Evolutionary conservation across 2,329 filamentous ascomycete genomes (phyloP).

Genomic region (Ilyonectria mors-panacis): DNA sequence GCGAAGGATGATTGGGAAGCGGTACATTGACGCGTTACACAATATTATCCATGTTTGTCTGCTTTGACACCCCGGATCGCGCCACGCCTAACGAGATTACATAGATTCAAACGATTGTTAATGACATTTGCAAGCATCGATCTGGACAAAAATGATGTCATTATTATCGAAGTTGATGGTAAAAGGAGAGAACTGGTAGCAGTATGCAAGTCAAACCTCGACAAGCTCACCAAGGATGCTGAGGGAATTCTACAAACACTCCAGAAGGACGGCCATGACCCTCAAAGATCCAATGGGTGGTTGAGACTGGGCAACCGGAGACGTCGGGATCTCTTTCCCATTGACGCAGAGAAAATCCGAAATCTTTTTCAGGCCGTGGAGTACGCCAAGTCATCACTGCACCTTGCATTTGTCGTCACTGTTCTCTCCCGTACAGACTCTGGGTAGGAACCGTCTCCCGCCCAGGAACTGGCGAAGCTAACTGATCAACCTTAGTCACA

Average conservation of each 20-base stretch:
- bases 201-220: not conserved
- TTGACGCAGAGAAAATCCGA: not conserved
- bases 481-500: not conserved
- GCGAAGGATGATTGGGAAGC: not conserved
- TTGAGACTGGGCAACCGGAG: not conserved
- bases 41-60: not conserved
- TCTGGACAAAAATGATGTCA: not conserved
- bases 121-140: not conserved
- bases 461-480: not conserved
- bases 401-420: not conserved
- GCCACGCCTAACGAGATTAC: not conserved
- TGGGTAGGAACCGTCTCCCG: not conserved
- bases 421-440: not conserved
- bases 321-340: not conserved
- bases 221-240: not conserved
- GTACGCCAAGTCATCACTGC: not conserved
- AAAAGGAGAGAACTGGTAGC: not conserved
- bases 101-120: not conserved
- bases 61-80: not conserved
- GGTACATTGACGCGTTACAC: not conserved
- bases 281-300: not conserved
- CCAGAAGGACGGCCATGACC: not conserved
- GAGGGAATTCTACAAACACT: not conserved
- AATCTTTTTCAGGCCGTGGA: not conserved
- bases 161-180: not conserved